Base-by-base conservation (phyloP, 1,139 yeast species). In the Scheffersomyces quercinus region DNA sequence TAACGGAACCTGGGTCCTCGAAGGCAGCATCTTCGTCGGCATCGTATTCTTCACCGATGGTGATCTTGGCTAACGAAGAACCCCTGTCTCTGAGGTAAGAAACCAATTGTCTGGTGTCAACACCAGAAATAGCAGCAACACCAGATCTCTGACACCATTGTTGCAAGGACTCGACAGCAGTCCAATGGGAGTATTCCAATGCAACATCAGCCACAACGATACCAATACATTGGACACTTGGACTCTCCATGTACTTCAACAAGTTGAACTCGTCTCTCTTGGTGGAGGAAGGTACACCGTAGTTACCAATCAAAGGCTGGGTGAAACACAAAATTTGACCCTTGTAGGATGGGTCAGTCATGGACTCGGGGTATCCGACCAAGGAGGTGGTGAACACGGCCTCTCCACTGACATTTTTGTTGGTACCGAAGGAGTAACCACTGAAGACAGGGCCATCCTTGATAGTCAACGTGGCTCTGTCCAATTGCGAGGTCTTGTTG, bases 71-170 rank as follows among this genome's bases (percentile, higher is more conserved):
- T 57, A 93, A 76, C 26, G 96, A 87, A 9, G 97, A 90, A 53
- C 99, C 99, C 65, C 85, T 88, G 64, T 93, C 99, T 73, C 99
- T 87, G 66, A 93, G 81, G 62, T 84, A 88, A 38, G 95, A 81
- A 44, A 93, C 98, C 55, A 93, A 81, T 47, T 93, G 88, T 72
- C 99, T 85, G 49, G 99, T 93, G 67, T 93, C 99, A 42, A 93
- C 97, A 46, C 97, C 99, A 34, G 97, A 83, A 56, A 93, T 87
- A 43, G 97, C 99, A 46, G 98, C 96, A 44, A 93, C 95, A 33
- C 96, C 97, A 55, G 90, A 95, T 63, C 97, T 83, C 68, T 88
- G 82, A 73, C 99, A 93, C 98, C 98, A 93, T 57, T 87, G 88
- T 52, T 88, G 88, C 46, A 93, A 78, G 20, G 96, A 86, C 72